Percentiles rank a stretch among this genome's conserved stretches.
Evolutionary conservation across 2,329 filamentous ascomycete genomes (phyloP).

Genomic region (Alternaria solani): DNA sequence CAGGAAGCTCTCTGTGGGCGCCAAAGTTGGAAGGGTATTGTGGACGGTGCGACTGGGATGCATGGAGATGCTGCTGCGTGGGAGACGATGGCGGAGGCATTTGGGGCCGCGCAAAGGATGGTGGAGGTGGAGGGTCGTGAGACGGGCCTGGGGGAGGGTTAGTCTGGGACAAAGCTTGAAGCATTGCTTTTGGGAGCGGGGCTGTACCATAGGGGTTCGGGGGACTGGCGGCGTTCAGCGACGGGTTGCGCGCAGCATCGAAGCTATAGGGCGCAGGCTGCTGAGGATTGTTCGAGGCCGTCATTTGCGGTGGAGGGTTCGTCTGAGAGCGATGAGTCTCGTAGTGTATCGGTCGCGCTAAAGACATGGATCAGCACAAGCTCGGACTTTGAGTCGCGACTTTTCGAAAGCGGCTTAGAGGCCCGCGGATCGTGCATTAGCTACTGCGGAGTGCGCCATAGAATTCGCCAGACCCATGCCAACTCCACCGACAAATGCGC

Average conservation of each 20-base stretch:
- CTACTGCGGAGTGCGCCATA: slow-evolving; percentile 35
- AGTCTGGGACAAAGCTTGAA: slow-evolving; percentile 32
- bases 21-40: slow-evolving; percentile 54
- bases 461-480: slow-evolving; percentile 29
- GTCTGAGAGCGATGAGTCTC: slow-evolving; percentile 40
- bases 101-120: slow-evolving; percentile 54
- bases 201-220: slow-evolving; percentile 46
- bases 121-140: slow-evolving; percentile 52
- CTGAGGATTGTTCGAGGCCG: slow-evolving; percentile 39
- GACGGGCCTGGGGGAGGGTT: slow-evolving; percentile 43
- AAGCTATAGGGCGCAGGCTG: slow-evolving; percentile 52
- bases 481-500: slow-evolving; percentile 18
- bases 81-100: slow-evolving; percentile 62
- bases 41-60: slow-evolving; percentile 53
- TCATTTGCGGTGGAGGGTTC: slow-evolving; percentile 47
- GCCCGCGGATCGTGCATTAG: slow-evolving; percentile 32
- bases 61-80: slow-evolving; percentile 52
- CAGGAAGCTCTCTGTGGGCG: slow-evolving; percentile 64
- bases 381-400: slow-evolving; percentile 21
- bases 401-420: slow-evolving; percentile 23
- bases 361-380: slow-evolving; percentile 26
- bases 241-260: slow-evolving; percentile 54
- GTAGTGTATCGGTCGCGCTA: slow-evolving; percentile 41
- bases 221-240: slow-evolving; percentile 52
- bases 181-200: slow-evolving; percentile 21